phyloP scores from a whole-genome alignment of 768 basidiomycete genomes.

The Panus rudis region DNA sequence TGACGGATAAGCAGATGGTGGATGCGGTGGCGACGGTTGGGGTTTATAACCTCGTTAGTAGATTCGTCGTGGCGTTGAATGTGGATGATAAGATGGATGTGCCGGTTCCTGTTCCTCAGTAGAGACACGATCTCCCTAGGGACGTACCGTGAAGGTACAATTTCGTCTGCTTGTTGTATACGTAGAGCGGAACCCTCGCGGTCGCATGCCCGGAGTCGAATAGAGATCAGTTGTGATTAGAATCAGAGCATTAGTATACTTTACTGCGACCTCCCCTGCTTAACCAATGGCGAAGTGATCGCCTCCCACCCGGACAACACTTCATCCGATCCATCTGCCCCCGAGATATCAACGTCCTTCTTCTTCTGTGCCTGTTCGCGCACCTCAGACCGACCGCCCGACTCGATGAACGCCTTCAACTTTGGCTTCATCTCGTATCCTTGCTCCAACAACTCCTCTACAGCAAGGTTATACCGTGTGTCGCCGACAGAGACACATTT shows the following conservation, averaged over 20 bases:
- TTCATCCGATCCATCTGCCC: no score
- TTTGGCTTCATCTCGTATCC: constrained; percentile 37
- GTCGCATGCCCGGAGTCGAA: no score
- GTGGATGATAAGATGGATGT: constrained; percentile 26
- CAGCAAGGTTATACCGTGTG: constrained; percentile 51
- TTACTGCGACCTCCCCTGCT: no score
- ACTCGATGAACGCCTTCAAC: constrained; percentile 29
- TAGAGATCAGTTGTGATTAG: no score
- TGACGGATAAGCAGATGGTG: constrained; percentile 25
- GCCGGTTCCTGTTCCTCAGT: constrained; percentile 23
- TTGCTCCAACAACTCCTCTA: constrained; percentile 64
- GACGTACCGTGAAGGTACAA: no score
- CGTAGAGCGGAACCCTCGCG: no score
- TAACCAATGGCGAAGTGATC: no score
- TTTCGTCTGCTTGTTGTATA: no score
- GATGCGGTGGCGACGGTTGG: constrained; percentile 25
- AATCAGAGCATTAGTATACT: no score
- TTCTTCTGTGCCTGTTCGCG: no score
- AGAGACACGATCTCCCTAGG: background rate
- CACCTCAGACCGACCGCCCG: constrained; percentile 14
- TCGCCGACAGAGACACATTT: constrained; percentile 55
- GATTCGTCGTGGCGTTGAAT: constrained; percentile 27
- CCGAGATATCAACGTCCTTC: no score
- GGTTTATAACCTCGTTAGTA: constrained; percentile 24
- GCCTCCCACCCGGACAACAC: no score